phyloP scores from a whole-genome alignment of 1,139 yeast species.

The Blastobotrys elegans region DNA sequence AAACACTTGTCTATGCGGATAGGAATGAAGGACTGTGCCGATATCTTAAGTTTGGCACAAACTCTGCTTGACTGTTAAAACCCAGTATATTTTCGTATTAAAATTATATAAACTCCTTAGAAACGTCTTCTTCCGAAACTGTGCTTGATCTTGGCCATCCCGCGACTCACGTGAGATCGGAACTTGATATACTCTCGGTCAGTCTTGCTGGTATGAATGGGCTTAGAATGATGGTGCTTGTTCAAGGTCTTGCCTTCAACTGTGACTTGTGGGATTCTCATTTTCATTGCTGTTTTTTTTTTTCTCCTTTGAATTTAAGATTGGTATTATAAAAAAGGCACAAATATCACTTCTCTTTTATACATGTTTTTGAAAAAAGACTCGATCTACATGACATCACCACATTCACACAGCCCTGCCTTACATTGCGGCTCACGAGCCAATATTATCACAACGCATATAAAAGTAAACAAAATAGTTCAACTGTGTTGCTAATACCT shows the following conservation, averaged over 20 bases:
- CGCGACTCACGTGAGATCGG: conserved; percentile 2
- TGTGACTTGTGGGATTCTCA: conserved; percentile 5
- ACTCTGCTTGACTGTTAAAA: no score
- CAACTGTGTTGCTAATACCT: not conserved
- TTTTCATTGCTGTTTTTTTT: not conserved
- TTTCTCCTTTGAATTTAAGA: not conserved
- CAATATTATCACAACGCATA: not conserved
- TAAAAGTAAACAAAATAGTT: not conserved
- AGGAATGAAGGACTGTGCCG: no score
- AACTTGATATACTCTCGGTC: conserved; percentile 5
- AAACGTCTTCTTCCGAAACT: no score
- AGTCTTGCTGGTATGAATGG: not conserved
- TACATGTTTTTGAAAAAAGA: not conserved
- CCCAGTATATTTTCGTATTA: no score
- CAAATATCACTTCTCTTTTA: not conserved
- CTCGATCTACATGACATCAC: not conserved
- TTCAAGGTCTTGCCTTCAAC: conserved; percentile 1
- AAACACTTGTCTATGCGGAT: no score
- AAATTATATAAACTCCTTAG: no score
- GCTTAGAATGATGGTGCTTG: conserved; percentile 6
- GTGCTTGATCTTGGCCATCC: not conserved
- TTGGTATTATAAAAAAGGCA: not conserved
- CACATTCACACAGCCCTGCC: not conserved
- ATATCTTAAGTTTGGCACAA: no score
- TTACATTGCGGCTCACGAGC: not conserved